Percentiles rank a stretch among this genome's conserved stretches.
These are phyloP conservation scores for Malassezia equina DNA, from an alignment of 1,284 basidiomycete genomes.

Conservation along the genomic window DNA sequence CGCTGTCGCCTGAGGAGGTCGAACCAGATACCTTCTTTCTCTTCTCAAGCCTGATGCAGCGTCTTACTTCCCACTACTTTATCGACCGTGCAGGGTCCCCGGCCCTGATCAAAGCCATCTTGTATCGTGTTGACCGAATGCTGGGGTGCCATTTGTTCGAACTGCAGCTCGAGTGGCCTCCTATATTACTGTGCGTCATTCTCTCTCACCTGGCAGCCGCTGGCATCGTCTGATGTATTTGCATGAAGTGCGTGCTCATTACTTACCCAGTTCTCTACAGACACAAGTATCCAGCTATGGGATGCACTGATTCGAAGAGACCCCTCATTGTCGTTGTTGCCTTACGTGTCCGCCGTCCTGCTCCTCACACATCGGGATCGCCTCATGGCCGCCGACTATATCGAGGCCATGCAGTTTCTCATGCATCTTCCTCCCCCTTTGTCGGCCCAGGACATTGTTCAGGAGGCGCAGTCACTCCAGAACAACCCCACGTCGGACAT, in stretches of 20 bases:
- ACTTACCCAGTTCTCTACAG: constrained; percentile 21
- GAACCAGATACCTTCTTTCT: constrained; percentile 14
- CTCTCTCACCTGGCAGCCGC: neutral
- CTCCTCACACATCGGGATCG: constrained; percentile 35
- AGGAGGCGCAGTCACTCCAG: neutral
- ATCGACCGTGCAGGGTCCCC: constrained; percentile 4
- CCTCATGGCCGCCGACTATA: constrained; percentile 32
- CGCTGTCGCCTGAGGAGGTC: neutral
- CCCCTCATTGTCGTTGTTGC: constrained; percentile 27
- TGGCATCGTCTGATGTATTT: constrained; percentile 18
- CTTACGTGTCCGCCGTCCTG: constrained; percentile 40
- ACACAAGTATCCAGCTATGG: constrained; percentile 35
- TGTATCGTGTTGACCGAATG: constrained; percentile 8
- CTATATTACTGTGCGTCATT: constrained; percentile 5
- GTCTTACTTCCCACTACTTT: neutral
- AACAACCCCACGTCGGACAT: neutral
- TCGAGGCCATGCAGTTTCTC: constrained; percentile 26
- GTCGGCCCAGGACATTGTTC: neutral
- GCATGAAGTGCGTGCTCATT: neutral
- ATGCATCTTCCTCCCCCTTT: constrained; percentile 19
- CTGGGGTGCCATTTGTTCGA: constrained; percentile 3
- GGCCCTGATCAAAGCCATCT: constrained; percentile 10
- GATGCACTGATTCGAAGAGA: constrained; percentile 34
- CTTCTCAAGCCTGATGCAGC: neutral
- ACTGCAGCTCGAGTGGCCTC: constrained; percentile 10